Percentiles rank a stretch among this genome's conserved stretches.
Evolutionary conservation across 2,329 filamentous ascomycete genomes (phyloP).

Genomic region (Clarireedia sp.): DNA sequence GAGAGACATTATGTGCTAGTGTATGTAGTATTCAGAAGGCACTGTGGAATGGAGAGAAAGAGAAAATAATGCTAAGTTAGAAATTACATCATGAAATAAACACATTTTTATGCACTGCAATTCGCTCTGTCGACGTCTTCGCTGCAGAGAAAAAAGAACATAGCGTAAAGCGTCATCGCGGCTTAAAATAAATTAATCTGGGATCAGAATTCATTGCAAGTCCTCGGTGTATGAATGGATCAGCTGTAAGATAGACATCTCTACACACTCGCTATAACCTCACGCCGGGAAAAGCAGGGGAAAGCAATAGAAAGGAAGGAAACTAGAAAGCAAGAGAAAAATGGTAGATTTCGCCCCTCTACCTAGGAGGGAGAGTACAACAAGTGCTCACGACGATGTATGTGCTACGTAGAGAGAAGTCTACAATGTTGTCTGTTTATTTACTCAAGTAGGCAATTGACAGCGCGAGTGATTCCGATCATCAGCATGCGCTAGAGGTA

Average conservation of each 20-base stretch:
- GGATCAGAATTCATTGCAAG: too few species aligned
- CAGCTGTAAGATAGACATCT: background rate
- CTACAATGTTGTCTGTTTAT: too few species aligned
- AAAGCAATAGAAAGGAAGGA: background rate
- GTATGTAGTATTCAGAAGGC: too few species aligned
- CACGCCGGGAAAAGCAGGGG: background rate
- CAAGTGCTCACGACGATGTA: conserved; percentile 9
- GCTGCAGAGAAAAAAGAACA: background rate
- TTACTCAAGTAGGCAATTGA: conserved; percentile 16
- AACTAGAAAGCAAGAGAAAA: background rate
- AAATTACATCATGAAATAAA: too few species aligned
- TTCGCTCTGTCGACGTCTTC: background rate
- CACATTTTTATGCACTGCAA: too few species aligned
- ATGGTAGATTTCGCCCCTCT: background rate
- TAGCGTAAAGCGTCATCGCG: background rate
- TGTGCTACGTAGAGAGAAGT: background rate
- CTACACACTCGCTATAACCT: background rate
- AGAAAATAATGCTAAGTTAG: too few species aligned
- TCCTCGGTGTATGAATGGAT: background rate
- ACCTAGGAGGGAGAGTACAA: background rate
- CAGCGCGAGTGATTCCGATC: conserved; percentile 28
- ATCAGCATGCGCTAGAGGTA: conserved; percentile 38
- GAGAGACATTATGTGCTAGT: too few species aligned
- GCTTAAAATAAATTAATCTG: background rate
- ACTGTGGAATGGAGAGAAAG: too few species aligned